Percentiles rank a stretch among this genome's conserved stretches.
Evolutionary conservation across 371 early-diverging fungal genomes (phyloP).

Genomic region (Mycotypha africana): DNA sequence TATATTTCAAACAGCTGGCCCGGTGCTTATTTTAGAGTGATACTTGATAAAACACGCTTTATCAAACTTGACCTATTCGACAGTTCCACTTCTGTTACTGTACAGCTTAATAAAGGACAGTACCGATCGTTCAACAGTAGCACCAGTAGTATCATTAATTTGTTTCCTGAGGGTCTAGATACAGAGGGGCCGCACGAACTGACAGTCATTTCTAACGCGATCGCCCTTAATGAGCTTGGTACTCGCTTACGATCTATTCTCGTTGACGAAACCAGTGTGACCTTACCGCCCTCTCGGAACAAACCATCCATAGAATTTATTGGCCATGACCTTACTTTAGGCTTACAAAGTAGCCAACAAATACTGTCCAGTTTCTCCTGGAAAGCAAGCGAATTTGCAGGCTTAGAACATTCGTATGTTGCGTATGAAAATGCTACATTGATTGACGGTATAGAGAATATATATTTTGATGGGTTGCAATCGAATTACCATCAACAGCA

Average conservation of each 20-base stretch:
- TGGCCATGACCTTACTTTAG: constrained; percentile 33
- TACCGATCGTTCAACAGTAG: constrained; percentile 1
- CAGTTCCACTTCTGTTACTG: constrained; percentile 16
- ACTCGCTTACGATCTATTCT: constrained; percentile 16
- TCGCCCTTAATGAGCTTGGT: neutral
- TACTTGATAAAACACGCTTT: constrained; percentile 9
- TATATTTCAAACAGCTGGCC: constrained; percentile 36
- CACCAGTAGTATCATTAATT: neutral
- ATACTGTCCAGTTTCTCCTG: constrained; percentile 33
- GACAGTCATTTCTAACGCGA: constrained; percentile 4
- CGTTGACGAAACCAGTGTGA: constrained; percentile 10
- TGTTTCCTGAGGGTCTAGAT: constrained; percentile 2
- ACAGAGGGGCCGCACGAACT: constrained; percentile 10
- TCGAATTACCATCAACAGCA: constrained; percentile 1
- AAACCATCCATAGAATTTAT: constrained; percentile 28
- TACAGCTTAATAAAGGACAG: constrained; percentile 17
- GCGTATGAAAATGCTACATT: constrained; percentile 28
- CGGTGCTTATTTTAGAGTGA: constrained; percentile 36
- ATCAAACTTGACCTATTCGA: constrained; percentile 16
- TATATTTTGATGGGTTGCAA: constrained; percentile 36
- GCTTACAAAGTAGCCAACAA: constrained; percentile 19
- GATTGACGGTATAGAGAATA: constrained; percentile 27
- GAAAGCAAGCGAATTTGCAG: constrained; percentile 24
- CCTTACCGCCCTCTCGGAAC: constrained; percentile 4
- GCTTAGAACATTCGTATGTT: constrained; percentile 24